Base-by-base conservation (phyloP, 2,329 filamentous ascomycete species). In the Paracoccidioides brasiliensis region DNA sequence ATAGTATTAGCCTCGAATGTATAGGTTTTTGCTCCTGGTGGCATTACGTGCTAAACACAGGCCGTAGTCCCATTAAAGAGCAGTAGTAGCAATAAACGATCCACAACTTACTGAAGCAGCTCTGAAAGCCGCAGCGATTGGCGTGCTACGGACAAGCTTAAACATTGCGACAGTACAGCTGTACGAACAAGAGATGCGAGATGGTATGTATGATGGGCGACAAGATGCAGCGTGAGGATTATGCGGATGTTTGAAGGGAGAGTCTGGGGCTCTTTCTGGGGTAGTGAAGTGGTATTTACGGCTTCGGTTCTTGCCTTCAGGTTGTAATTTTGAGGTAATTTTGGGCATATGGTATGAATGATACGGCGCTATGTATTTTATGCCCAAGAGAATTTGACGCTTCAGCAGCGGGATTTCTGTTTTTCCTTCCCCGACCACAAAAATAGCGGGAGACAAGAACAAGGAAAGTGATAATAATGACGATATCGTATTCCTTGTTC, bases 101-200 rank as follows among this genome's bases (percentile, higher is more conserved):
- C 10, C 38, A 62, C 52, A 52, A 74, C 79, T 72, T 76, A 90
- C 89, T 79, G 83, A 85, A 73, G 82, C 81, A 71, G 85, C 82
- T 74, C 83, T 84, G 72, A 94, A 74, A 74, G 86, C 86, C 76
- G 86, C 83, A 72, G 86, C 83, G 76, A 91, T 77, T 72, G 86
- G 85, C 74, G 86, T 82, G 76, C 82, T 86, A 77, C 89, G 85
- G 72, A 85, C 85, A 72, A 95, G 77, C 76, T 85, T 93, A 79
- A 90, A 94, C 90, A 95, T 96, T 67, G 67, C 80, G 74, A 69
- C 66, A 59, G 60, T 61, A 58, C 59, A 51, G 46, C 54, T 35
- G 32, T 33, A 35, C 37, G 53, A 55, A 40, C 14, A 37, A 53
- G 22, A 53, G n/a, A 49, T 30, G 28, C 4, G 37, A 22, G 22